Evolutionary conservation across 2,329 filamentous ascomycete species (phyloP).

Genomic region (Xylariomycetidae sp.): DNA sequence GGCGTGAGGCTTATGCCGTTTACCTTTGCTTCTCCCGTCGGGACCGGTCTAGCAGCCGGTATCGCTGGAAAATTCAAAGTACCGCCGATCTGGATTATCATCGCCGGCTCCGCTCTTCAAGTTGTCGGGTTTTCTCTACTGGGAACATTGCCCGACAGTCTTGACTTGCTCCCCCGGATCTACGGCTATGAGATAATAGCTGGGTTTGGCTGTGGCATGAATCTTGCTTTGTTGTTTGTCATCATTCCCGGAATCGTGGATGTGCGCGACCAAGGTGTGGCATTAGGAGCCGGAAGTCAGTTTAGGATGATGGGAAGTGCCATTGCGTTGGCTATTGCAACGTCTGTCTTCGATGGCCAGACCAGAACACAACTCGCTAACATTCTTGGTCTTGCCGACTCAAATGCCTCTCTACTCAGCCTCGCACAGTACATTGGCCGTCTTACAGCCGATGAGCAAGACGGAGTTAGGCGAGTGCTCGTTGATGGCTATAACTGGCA

Average conservation of each 20-base stretch:
- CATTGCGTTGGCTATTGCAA: constrained; percentile 1
- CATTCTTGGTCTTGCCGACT: constrained; percentile 2
- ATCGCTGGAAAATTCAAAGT: constrained; percentile 1
- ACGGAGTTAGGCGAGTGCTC: constrained; percentile 2
- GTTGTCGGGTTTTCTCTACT: constrained; percentile 3
- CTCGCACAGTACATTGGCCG: too few species aligned
- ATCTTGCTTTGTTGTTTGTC: background rate
- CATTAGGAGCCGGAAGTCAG: constrained; percentile 2
- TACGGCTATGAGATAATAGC: constrained; percentile 3
- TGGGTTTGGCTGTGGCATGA: constrained; percentile 3
- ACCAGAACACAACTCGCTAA: too few species aligned
- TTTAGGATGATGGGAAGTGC: constrained; percentile 2
- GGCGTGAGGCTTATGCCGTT: constrained; percentile 13
- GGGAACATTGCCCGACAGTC: background rate
- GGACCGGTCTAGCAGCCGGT: constrained; percentile 1
- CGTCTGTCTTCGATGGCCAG: constrained; percentile 4
- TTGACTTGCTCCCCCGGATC: background rate
- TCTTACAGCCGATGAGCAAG: too few species aligned
- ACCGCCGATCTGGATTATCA: constrained; percentile 1
- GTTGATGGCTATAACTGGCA: constrained; percentile 9
- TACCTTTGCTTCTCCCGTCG: background rate
- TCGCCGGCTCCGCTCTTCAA: constrained; percentile 2
- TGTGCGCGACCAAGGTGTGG: constrained; percentile 3
- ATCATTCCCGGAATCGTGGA: constrained; percentile 1
- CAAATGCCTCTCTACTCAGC: too few species aligned